A percentile compares a stretch with the other conserved stretches of the same genome.
Conservation (phyloP, 139 green algal species). For the Coccomyxa sp. region DNA sequence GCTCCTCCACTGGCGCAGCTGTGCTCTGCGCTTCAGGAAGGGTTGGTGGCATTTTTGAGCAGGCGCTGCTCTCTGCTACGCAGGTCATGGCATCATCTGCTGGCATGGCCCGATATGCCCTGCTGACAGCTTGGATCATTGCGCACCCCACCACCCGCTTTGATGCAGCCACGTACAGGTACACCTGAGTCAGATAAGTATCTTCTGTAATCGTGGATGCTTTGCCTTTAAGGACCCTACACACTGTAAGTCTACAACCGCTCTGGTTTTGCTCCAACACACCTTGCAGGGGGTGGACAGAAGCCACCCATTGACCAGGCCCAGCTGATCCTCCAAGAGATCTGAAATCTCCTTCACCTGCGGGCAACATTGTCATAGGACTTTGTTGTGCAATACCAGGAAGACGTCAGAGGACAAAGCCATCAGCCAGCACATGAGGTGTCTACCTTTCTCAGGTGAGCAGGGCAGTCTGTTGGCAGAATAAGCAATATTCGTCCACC, state of each 20-base stretch:
- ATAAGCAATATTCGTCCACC: conserved; percentile 10
- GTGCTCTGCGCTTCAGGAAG: not conserved
- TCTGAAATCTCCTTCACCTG: conserved; percentile 29
- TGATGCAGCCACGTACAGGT: conserved; percentile 25
- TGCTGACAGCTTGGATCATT: conserved; percentile 20
- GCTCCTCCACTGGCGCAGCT: not conserved
- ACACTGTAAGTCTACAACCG: too few relatives aligned
- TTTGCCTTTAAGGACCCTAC: too few relatives aligned
- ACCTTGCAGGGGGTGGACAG: conserved; percentile 14
- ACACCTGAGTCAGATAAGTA: conserved; percentile 9
- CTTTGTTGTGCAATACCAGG: not conserved
- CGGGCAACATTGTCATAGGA: not conserved
- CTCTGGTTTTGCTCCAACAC: not conserved
- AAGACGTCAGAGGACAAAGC: too few relatives aligned
- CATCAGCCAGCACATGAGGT: not conserved
- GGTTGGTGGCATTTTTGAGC: too few relatives aligned
- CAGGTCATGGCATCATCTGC: not conserved
- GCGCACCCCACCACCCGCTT: conserved; percentile 28
- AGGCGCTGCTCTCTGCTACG: not conserved
- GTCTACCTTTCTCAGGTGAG: conserved; percentile 15
- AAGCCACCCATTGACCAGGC: conserved; percentile 35
- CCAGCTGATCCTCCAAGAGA: conserved; percentile 41
- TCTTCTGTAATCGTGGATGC: too few relatives aligned
- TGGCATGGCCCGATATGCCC: conserved; percentile 9
- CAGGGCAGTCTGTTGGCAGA: not conserved